Conservation (phyloP, 1,284 basidiomycete species). For the Apiotrichum laibachii region DNA sequence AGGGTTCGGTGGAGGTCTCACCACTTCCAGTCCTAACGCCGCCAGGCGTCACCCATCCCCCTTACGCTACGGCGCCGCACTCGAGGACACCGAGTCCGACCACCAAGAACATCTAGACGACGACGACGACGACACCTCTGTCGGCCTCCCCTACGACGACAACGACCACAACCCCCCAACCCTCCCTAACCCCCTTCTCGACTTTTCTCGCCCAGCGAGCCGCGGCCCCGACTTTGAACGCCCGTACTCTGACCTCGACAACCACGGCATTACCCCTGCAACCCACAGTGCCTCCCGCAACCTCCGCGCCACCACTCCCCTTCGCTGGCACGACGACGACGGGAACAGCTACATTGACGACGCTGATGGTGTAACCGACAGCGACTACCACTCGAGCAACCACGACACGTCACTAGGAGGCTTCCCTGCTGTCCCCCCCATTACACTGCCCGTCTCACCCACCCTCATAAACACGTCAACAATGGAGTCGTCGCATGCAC, state of each 20-base stretch:
- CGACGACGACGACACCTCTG: background rate
- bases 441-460: background rate
- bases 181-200: background rate
- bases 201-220: background rate
- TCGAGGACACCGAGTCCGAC: background rate
- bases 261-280: background rate
- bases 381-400: background rate
- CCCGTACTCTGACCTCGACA: background rate
- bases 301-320: no score
- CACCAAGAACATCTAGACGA: background rate
- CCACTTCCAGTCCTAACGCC: constrained; percentile 2
- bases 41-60: background rate
- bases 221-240: background rate
- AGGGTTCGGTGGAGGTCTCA: constrained; percentile 13
- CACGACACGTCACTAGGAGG: background rate
- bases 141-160: background rate
- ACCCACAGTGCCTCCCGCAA: no score
- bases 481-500: background rate
- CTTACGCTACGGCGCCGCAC: background rate
- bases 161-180: background rate
- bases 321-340: background rate
- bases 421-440: background rate
- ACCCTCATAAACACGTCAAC: no score
- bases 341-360: no score
- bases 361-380: background rate